Evolutionary conservation across 208 protist species (phyloP).

Genomic region (Herpetomonas samuelpessoai): DNA sequence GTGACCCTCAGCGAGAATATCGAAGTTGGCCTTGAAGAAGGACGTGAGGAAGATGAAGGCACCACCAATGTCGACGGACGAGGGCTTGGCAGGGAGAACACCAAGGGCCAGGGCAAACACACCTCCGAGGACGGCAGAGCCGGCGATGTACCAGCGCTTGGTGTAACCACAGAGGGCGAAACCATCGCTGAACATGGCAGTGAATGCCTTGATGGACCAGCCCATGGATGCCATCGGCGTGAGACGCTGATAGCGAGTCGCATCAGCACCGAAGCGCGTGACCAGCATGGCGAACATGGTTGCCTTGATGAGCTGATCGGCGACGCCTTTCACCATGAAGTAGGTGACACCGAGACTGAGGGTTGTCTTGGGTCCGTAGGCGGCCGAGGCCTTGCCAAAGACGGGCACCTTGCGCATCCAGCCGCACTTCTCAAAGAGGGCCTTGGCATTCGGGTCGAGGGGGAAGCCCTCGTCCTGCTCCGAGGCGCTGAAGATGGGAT

Average conservation of each 20-base stretch:
- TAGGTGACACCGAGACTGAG: conserved; percentile 35
- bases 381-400: conserved; percentile 33
- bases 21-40: conserved; percentile 60
- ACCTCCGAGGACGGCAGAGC: conserved; percentile 37
- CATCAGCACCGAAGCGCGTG: conserved; percentile 27
- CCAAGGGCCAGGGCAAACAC: conserved; percentile 42
- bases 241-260: conserved; percentile 45
- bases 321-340: conserved; percentile 53
- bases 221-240: conserved; percentile 29
- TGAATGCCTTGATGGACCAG: conserved; percentile 69
- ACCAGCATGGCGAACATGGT: conserved; percentile 44
- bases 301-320: too few species aligned
- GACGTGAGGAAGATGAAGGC: conserved; percentile 52
- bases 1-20: conserved; percentile 72
- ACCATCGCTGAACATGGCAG: conserved; percentile 51
- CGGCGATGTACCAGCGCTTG: conserved; percentile 68
- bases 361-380: conserved; percentile 31
- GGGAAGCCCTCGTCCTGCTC: neutral
- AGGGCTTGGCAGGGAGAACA: conserved; percentile 30
- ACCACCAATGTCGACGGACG: conserved; percentile 27
- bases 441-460: neutral
- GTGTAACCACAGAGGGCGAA: too few species aligned
- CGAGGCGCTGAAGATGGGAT: neutral
- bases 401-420: conserved; percentile 33
- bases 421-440: conserved; percentile 22